Evolutionary conservation across 352 stramenopile genomes (phyloP).

Genomic region (Phytophthora idaei): DNA sequence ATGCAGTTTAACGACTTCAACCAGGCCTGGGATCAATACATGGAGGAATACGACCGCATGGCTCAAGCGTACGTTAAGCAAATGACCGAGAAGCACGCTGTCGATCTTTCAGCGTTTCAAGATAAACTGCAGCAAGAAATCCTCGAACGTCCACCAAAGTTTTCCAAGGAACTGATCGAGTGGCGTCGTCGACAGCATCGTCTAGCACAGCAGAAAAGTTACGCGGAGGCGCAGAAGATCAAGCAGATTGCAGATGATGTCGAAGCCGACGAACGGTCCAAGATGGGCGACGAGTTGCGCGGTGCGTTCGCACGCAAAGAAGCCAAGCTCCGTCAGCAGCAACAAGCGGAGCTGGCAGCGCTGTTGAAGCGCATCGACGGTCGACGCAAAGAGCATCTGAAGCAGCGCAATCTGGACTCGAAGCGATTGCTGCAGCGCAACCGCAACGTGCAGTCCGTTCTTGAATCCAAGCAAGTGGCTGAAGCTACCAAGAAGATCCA

Average conservation of each 20-base stretch:
- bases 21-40: slow-evolving; percentile 94
- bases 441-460: slow-evolving; percentile 93
- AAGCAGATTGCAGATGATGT: slow-evolving; percentile 95
- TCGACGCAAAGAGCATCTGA: slow-evolving; percentile 93
- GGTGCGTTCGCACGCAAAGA: slow-evolving; percentile 88
- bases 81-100: slow-evolving; percentile 92
- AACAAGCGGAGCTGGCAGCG: slow-evolving; percentile 92
- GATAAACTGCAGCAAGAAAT: slow-evolving; percentile 90
- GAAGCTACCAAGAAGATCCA: slow-evolving; percentile 82
- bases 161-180: slow-evolving; percentile 94
- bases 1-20: slow-evolving; percentile 97
- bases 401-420: slow-evolving; percentile 93
- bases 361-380: slow-evolving; percentile 95
- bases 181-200: slow-evolving; percentile 94
- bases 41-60: slow-evolving; percentile 96
- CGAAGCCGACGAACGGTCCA: slow-evolving; percentile 90
- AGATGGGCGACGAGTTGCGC: slow-evolving; percentile 88
- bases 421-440: slow-evolving; percentile 95
- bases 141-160: slow-evolving; percentile 89
- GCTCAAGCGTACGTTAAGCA: slow-evolving; percentile 94
- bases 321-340: slow-evolving; percentile 90
- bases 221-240: slow-evolving; percentile 94
- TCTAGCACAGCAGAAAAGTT: slow-evolving; percentile 93
- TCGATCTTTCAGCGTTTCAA: slow-evolving; percentile 88
- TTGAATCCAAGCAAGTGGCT: slow-evolving; percentile 92